Conservation (phyloP, 2,329 filamentous ascomycete genomes). For the Kalaharituber pfeilii region DNA sequence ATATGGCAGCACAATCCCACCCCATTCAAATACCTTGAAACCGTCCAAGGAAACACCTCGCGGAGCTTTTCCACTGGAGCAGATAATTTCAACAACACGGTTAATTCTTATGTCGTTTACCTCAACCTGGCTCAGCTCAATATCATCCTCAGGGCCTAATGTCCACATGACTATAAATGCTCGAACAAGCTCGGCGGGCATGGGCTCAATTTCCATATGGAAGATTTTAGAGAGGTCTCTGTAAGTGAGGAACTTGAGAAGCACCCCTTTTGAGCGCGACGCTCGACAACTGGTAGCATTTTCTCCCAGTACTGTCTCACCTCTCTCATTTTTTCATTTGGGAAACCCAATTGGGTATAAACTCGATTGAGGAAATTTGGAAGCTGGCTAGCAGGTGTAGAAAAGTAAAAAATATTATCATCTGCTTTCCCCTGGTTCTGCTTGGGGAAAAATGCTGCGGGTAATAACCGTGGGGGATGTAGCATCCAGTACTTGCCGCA, state of each 20-base stretch:
- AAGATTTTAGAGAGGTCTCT: background rate
- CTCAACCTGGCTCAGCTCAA: background rate
- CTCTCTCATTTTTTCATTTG: background rate
- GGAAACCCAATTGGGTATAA: background rate
- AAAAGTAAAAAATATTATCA: background rate
- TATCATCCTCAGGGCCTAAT: background rate
- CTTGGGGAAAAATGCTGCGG: background rate
- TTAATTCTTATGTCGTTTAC: background rate
- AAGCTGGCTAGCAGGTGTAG: background rate
- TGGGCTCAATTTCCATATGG: background rate
- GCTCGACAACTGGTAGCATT: background rate
- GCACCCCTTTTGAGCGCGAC: background rate
- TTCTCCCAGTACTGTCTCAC: background rate
- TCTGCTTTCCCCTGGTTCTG: background rate
- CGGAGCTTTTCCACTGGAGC: background rate
- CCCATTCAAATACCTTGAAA: background rate
- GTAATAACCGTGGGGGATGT: background rate
- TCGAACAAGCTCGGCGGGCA: background rate
- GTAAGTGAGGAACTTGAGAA: background rate
- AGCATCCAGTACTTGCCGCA: background rate
- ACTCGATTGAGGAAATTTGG: background rate
- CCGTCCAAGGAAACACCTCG: background rate
- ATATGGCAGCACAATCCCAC: background rate
- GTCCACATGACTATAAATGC: background rate
- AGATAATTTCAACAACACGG: background rate